Evolutionary conservation across 208 protist species (phyloP).

Genomic region (Leishmania mexicana): DNA sequence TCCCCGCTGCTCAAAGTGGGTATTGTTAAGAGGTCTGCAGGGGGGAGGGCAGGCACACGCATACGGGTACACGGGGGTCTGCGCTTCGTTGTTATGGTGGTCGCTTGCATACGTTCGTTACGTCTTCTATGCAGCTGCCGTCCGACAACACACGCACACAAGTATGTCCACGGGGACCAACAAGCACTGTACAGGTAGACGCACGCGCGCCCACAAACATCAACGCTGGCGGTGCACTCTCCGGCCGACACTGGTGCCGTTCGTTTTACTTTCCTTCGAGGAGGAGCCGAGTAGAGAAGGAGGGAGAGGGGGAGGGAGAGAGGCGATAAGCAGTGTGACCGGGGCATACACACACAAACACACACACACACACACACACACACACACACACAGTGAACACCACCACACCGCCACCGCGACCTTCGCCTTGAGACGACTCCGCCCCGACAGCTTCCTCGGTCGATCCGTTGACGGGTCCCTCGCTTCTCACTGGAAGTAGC

Average conservation of each 20-base stretch:
- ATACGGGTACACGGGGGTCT: not conserved
- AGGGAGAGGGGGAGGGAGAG: not conserved
- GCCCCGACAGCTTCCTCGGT: not conserved
- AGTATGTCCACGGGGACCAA: not conserved
- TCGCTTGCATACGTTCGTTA: not conserved
- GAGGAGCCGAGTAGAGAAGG: not conserved
- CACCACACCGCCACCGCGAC: not conserved
- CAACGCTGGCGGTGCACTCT: not conserved
- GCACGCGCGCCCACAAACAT: not conserved
- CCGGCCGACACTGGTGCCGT: not conserved
- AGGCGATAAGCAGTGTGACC: not conserved
- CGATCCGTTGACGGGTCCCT: not conserved
- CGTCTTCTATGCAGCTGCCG: conserved; percentile 2
- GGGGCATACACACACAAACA: not conserved
- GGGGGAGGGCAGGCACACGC: not conserved
- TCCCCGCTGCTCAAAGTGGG: not conserved
- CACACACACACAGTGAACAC: not conserved
- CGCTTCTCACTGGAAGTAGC: conserved; percentile 33
- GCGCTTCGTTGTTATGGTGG: not conserved
- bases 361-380: not conserved
- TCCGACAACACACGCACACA: conserved; percentile 2
- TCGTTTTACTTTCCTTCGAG: not conserved
- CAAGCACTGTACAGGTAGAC: not conserved
- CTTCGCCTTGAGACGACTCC: not conserved
- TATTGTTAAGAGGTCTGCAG: not conserved